Base-by-base conservation (phyloP, 2,329 filamentous ascomycete genomes). In the Penicillium sp. region DNA sequence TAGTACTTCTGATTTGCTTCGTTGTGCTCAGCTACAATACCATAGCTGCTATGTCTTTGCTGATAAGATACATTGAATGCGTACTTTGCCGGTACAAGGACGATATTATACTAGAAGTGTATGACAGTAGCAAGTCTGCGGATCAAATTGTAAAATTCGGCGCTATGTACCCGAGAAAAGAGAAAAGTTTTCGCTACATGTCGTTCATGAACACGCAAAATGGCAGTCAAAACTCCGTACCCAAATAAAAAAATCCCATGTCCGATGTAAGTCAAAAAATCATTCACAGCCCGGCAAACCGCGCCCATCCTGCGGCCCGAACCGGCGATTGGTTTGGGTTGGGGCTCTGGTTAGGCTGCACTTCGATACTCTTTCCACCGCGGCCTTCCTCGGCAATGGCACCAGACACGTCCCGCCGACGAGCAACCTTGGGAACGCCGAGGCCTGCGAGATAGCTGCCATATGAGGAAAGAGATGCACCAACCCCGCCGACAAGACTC, bases 381-480 rank as follows among this genome's bases (percentile, higher is more conserved):
- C 75, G 66, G 4, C 75, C 75, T 64, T 78, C 75, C 52, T 78
- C 75, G 0, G 71, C 75, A 13, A 76, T 60, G 49, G 77, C 77
- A 2, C 75, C 75, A 50, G 74, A 77, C 16, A 78, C 75, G 48
- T 78, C 75, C 36, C 74, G 67, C 47, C 74, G 64, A 48, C 75
- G 65, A 9, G 27, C 35, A 20, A n/a, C 74, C 74, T 38, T 38
- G 4, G 35, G 18, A 31, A 77, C 74, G 1, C 75, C 74, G 4
- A 75, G 55, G 2, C 69, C 70, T 2, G 72, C 71, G 39, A 75
- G 73, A 48, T 75, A 75, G 53, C 66, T 73, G 18, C 72, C 70
- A 44, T 75, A 75, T 0, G 69, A 74, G 9, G 66, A 66, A 28
- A 71, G 42, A 3, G 67, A 61, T 1, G 71, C 63, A 18, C 63